Evolutionary conservation across 2,329 filamentous ascomycete genomes (phyloP).

Genomic region (Penicillium digitatum): DNA sequence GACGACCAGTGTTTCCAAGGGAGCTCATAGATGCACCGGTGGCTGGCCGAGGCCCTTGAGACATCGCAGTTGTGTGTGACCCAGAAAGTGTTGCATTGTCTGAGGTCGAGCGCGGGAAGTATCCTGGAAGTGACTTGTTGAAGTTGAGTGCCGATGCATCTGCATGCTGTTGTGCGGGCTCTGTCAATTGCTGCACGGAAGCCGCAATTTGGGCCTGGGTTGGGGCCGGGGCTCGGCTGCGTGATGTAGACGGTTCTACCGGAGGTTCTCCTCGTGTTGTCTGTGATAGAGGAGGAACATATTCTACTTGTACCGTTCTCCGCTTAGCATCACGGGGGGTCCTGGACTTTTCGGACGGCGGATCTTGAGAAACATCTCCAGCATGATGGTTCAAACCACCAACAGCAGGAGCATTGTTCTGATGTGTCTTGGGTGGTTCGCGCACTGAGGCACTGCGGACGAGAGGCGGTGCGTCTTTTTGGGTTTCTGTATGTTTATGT

Average conservation of each 20-base stretch:
- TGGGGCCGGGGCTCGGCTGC: conserved; percentile 4
- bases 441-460: conserved; percentile 89
- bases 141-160: conserved; percentile 19
- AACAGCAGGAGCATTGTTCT: conserved; percentile 46
- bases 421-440: conserved; percentile 68
- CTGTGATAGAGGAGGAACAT: conserved; percentile 84
- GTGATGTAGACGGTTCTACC: conserved; percentile 16
- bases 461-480: conserved; percentile 58
- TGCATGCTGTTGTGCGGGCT: background rate
- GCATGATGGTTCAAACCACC: conserved; percentile 68
- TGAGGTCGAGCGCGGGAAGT: conserved; percentile 52
- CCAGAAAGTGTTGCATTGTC: conserved; percentile 56
- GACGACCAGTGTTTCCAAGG: conserved; percentile 49
- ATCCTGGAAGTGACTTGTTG: conserved; percentile 45
- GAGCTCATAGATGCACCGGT: conserved; percentile 79
- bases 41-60: conserved; percentile 59
- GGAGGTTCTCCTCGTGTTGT: conserved; percentile 65
- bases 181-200: conserved; percentile 6
- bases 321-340: conserved; percentile 77
- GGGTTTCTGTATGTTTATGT: conserved; percentile 43
- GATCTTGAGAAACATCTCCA: conserved; percentile 66
- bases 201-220: conserved; percentile 8
- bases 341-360: conserved; percentile 62
- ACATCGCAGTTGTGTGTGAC: conserved; percentile 38
- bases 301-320: conserved; percentile 94